Conservation (phyloP, 2,329 filamentous ascomycete species). For the Tolypocladium nubicola region DNA sequence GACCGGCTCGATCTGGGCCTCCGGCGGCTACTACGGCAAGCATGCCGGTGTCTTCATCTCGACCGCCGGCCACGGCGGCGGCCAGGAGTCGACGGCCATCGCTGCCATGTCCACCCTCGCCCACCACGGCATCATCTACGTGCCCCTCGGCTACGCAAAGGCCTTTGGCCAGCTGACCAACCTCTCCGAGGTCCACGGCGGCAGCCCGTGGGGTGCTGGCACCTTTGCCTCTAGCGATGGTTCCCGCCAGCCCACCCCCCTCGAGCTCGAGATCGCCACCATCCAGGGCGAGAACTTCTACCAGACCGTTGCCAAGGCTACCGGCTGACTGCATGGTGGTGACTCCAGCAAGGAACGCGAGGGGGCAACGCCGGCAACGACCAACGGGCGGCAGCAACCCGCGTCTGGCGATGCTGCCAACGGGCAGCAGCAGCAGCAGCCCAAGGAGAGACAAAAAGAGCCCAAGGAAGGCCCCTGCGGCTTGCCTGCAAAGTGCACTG, state of each 20-base stretch:
- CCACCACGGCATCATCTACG: conserved; percentile 93
- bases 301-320: conserved; percentile 58
- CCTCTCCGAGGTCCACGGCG: conserved; percentile 72
- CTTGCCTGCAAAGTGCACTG: conserved; percentile 61
- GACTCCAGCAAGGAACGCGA: conserved; percentile 15
- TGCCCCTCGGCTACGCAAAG: conserved; percentile 88
- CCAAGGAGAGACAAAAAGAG: conserved; percentile 25
- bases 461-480: conserved; percentile 64
- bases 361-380: conserved; percentile 14
- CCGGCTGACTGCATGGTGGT: conserved; percentile 68
- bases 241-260: conserved; percentile 64
- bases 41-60: conserved; percentile 85
- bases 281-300: conserved; percentile 84
- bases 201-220: conserved; percentile 85
- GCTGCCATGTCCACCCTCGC: conserved; percentile 72
- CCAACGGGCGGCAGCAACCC: conserved; percentile 10
- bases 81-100: conserved; percentile 83
- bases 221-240: conserved; percentile 76
- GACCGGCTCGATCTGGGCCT: conserved; percentile 74
- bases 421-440: conserved; percentile 8
- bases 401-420: background rate
- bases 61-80: conserved; percentile 75
- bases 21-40: conserved; percentile 74
- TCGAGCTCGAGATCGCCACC: conserved; percentile 70
- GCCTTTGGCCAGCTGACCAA: conserved; percentile 61